A percentile compares a stretch with the other conserved stretches of the same genome.
Conservation (phyloP, 2,329 filamentous ascomycete genomes). For the Scytalidium lignicola region DNA sequence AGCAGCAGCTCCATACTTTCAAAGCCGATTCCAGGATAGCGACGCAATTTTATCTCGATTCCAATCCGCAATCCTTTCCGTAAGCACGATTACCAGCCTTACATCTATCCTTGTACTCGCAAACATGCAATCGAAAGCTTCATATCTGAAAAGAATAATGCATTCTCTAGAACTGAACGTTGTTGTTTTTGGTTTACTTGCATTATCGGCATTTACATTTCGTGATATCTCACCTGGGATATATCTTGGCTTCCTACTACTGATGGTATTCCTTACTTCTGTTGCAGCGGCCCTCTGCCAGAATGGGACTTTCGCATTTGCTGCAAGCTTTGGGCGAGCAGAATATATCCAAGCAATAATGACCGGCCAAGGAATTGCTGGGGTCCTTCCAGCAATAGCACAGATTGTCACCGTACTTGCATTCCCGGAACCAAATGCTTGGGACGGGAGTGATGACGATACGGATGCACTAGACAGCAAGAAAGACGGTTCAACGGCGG, state of each 20-base stretch:
- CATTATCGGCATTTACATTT: slow-evolving; percentile 70
- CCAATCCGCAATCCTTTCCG: slow-evolving; percentile 82
- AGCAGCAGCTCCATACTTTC: slow-evolving; percentile 90
- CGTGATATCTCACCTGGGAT: slow-evolving; percentile 52
- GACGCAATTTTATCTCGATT: slow-evolving; percentile 74
- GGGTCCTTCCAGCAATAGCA: slow-evolving; percentile 80
- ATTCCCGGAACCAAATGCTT: slow-evolving; percentile 42
- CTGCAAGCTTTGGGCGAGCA: slow-evolving; percentile 73
- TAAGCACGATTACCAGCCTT: slow-evolving; percentile 81
- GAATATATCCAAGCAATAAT: slow-evolving; percentile 97
- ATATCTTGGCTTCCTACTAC: slow-evolving; percentile 79
- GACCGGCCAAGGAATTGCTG: slow-evolving; percentile 87
- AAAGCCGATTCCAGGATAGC: slow-evolving; percentile 68
- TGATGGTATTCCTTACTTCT: slow-evolving; percentile 75
- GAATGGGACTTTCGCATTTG: slow-evolving; percentile 92
- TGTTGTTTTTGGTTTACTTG: slow-evolving; percentile 70
- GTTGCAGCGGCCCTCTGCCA: slow-evolving; percentile 81
- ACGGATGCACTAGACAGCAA: slow-evolving; percentile 16
- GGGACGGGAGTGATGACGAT: slow-evolving; percentile 19
- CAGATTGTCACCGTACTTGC: slow-evolving; percentile 80
- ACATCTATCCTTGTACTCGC: slow-evolving; percentile 69
- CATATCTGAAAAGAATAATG: slow-evolving; percentile 83
- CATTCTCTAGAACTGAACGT: slow-evolving; percentile 71
- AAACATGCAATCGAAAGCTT: slow-evolving; percentile 74
- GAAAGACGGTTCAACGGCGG: slow-evolving; percentile 58